Conservation (phyloP, 1,139 yeast genomes). For the Suhomyces bolitotheri region DNA sequence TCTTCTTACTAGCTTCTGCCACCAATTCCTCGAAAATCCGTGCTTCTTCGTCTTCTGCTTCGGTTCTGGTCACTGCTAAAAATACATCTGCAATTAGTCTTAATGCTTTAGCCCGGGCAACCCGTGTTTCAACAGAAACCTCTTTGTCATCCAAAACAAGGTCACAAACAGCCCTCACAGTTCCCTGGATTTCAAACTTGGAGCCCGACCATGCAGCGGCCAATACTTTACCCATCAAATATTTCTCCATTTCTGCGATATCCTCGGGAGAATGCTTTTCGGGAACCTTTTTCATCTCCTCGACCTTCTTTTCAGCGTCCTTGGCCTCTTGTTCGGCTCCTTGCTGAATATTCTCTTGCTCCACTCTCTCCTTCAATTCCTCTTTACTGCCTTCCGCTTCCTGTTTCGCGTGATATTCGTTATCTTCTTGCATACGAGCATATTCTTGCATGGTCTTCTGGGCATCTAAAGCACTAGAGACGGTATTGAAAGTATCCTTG, state of each 20-base stretch:
- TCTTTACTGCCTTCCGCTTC: constrained; percentile 37
- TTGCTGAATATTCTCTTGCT: constrained; percentile 42
- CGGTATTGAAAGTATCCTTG: constrained; percentile 83
- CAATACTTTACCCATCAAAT: constrained; percentile 83
- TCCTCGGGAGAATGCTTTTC: constrained; percentile 74
- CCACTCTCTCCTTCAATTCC: constrained; percentile 20
- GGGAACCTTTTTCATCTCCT: constrained; percentile 26
- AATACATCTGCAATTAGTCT: constrained; percentile 75
- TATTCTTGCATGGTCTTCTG: constrained; percentile 85
- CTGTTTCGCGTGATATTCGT: constrained; percentile 47
- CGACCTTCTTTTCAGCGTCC: constrained; percentile 13
- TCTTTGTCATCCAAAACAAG: constrained; percentile 64
- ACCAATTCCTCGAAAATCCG: constrained; percentile 87
- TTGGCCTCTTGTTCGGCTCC: constrained; percentile 15
- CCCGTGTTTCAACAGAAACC: constrained; percentile 54
- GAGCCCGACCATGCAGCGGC: constrained; percentile 98
- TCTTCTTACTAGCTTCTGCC: constrained; percentile 86
- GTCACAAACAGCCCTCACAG: constrained; percentile 85
- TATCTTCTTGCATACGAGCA: constrained; percentile 65
- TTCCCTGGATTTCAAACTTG: constrained; percentile 84
- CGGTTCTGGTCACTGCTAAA: constrained; percentile 63
- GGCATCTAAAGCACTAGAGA: constrained; percentile 86
- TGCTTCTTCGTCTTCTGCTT: constrained; percentile 89
- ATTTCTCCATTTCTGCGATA: constrained; percentile 81
- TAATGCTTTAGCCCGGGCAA: constrained; percentile 80